phyloP scores from a whole-genome alignment of 768 basidiomycete genomes.

The Russula griseocarnosa region DNA sequence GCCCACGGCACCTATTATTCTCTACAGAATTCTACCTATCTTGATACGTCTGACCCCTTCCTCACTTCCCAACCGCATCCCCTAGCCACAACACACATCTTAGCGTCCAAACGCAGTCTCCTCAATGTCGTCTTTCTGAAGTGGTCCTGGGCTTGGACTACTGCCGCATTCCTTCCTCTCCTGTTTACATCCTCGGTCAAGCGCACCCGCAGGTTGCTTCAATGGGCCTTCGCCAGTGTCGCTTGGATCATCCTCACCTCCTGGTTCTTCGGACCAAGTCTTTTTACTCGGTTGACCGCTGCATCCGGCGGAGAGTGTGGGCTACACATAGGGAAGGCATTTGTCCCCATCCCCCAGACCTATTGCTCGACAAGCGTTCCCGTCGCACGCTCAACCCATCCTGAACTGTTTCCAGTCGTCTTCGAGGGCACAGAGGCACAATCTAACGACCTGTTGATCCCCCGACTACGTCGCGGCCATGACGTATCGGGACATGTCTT shows the following conservation, averaged over 20 bases:
- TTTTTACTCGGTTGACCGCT: conserved; percentile 61
- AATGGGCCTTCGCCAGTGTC: conserved; percentile 56
- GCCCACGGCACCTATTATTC: conserved; percentile 64
- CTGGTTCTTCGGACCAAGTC: conserved; percentile 86
- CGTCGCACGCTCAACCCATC: conserved; percentile 59
- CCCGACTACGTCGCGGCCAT: conserved; percentile 74
- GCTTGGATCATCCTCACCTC: conserved; percentile 72
- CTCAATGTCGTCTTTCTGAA: conserved; percentile 90
- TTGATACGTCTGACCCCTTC: conserved; percentile 80
- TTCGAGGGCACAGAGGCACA: conserved; percentile 36
- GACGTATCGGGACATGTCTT: conserved; percentile 95
- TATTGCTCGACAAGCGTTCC: conserved; percentile 51
- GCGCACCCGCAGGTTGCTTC: conserved; percentile 26
- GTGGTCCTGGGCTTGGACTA: conserved; percentile 87
- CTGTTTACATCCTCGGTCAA: conserved; percentile 45
- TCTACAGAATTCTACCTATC: conserved; percentile 58
- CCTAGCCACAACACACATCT: conserved; percentile 59
- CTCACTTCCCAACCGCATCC: conserved; percentile 67
- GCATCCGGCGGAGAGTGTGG: conserved; percentile 75
- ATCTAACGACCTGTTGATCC: conserved; percentile 40
- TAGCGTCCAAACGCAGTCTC: conserved; percentile 74
- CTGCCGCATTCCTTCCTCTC: conserved; percentile 55
- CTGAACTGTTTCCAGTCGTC: conserved; percentile 52
- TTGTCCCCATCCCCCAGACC: conserved; percentile 51
- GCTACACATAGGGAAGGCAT: conserved; percentile 43